Evolutionary conservation across 352 stramenopile genomes (phyloP), one percentile per base, ranked within the genome.

Genomic region (Phytophthora fragariaefolia): DNA sequence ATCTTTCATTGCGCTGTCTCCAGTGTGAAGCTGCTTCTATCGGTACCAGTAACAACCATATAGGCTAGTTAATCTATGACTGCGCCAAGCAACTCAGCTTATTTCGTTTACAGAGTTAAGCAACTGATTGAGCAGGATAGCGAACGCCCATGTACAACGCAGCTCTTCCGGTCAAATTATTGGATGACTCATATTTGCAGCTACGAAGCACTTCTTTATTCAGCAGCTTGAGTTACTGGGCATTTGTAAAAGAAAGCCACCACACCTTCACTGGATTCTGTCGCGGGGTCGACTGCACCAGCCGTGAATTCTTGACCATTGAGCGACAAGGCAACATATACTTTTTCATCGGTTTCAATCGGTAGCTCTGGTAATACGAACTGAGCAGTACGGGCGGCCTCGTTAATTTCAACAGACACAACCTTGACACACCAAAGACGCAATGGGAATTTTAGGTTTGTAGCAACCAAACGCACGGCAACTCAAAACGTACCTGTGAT

Each of bases 281-380:
- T 6, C 20, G 30, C 28, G 6, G 48, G 0, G 2, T 62, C 49
- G 22, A n/a, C 12, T 4, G 24, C 23, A 3, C 12, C 34, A 1
- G 58, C 58, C 7, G 58, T 71, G 42, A 81, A 77, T 23, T 81
- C 70, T 55, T 81, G 74, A 7, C 74, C 74, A 23, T 81, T 77
- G 3, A 79, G 68, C 4, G 74, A 78, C 22, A 79, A 34, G 6
- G 50, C 17, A 22, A 81, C 56, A 34, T 61, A 49, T 17, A 81
- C 51, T n/a, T 55, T 7, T 28, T 76, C 46, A 0, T 69, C 64
- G 7, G 38, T 26, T n/a, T 2, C 20, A 24, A 74, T n/a, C 1
- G 69, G 58, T 10, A 81, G 52, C 12, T 71, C 40, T 30, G 74
- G 74, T 15, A 79, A 47, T 27, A 58, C 32, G 40, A 81, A 81